Percentiles rank a stretch among this genome's conserved stretches.
These are phyloP conservation scores for Bipolaris victoriae DNA, from an alignment of 2,329 filamentous ascomycete species.

Conservation along the genomic window DNA sequence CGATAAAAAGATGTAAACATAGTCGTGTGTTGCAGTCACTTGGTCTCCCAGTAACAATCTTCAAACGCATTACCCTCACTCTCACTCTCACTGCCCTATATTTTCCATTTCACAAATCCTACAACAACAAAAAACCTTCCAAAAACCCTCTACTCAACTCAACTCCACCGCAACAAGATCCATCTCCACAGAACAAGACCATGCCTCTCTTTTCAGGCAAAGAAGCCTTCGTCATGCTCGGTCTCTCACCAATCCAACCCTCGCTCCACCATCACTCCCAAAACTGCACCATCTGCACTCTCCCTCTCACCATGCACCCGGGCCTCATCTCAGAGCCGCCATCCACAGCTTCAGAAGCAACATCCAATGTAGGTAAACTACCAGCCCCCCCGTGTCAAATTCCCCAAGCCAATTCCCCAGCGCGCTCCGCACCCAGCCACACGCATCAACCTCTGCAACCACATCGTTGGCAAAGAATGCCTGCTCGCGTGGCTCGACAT, in stretches of 20 bases:
- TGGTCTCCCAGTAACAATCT: not conserved
- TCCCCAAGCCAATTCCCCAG: too few relatives aligned
- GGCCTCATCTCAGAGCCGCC: not conserved
- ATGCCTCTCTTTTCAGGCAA: constrained; percentile 27
- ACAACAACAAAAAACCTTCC: too few relatives aligned
- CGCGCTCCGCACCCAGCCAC: constrained; percentile 18
- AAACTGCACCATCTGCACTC: constrained; percentile 25
- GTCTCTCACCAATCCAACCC: constrained; percentile 11
- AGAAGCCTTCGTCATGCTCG: constrained; percentile 17
- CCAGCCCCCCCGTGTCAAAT: not conserved
- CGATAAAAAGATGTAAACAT: too few relatives aligned
- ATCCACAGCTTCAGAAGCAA: too few relatives aligned
- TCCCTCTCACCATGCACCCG: constrained; percentile 18
- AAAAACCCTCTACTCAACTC: not conserved
- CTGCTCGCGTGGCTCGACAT: constrained; percentile 26
- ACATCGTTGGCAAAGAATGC: constrained; percentile 28
- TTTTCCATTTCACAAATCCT: too few relatives aligned
- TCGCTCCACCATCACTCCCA: constrained; percentile 20
- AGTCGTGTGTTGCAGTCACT: too few relatives aligned
- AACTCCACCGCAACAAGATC: not conserved
- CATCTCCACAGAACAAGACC: too few relatives aligned
- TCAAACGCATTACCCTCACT: not conserved
- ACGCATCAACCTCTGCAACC: constrained; percentile 25
- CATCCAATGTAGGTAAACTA: too few relatives aligned
- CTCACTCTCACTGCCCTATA: not conserved